Evolutionary conservation across 2,329 filamentous ascomycete genomes (phyloP).

Genomic region (Pseudocercospora pini-densiflorae): DNA sequence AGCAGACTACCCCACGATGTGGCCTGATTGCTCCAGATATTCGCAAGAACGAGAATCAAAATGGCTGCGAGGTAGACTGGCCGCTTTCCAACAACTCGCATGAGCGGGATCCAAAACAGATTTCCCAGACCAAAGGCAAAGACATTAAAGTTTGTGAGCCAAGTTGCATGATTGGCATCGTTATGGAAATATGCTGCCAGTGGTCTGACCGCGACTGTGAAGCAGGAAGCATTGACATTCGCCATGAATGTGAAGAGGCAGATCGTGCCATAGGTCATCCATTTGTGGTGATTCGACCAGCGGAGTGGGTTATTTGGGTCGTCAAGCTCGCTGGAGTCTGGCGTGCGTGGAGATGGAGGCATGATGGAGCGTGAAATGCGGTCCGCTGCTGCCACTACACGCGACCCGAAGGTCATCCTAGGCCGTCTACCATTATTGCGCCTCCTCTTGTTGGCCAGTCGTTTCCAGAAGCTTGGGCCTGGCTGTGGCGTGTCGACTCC

Average conservation of each 20-base stretch:
- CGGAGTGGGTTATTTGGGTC: constrained; percentile 32
- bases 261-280: constrained; percentile 41
- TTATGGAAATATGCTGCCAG: constrained; percentile 39
- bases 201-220: constrained; percentile 43
- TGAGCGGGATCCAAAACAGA: constrained; percentile 40
- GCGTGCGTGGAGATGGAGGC: neutral
- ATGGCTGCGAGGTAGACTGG: constrained; percentile 45
- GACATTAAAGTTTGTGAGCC: constrained; percentile 36
- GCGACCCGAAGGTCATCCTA: neutral
- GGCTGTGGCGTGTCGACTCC: neutral
- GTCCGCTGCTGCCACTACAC: neutral
- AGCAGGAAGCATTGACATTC: constrained; percentile 46
- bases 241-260: constrained; percentile 48
- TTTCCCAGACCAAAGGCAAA: constrained; percentile 39
- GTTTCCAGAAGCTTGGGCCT: neutral
- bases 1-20: constrained; percentile 33
- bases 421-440: too few species aligned
- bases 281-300: constrained; percentile 25
- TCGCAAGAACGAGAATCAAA: constrained; percentile 39
- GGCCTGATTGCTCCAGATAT: constrained; percentile 42
- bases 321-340: neutral
- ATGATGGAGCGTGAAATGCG: neutral
- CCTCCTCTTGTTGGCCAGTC: neutral
- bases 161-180: constrained; percentile 30
- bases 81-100: constrained; percentile 42